Evolutionary conservation across 2,329 filamentous ascomycete genomes (phyloP).

Genomic region (Corynespora cassiicola): DNA sequence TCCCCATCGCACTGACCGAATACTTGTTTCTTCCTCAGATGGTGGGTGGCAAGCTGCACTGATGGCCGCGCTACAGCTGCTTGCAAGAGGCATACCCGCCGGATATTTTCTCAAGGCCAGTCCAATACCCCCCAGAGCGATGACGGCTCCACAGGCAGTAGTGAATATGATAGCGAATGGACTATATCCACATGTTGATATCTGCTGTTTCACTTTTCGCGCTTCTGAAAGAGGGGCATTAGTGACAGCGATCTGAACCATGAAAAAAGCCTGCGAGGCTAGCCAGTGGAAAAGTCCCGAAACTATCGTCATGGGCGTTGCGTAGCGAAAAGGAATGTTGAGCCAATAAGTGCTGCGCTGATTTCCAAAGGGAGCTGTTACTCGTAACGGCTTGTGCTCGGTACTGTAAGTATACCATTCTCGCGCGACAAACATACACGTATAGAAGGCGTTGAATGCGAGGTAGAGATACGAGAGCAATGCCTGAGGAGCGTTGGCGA

Average conservation of each 20-base stretch:
- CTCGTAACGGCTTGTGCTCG: conserved; percentile 43
- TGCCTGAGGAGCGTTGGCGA: conserved; percentile 57
- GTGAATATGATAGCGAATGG: conserved; percentile 26
- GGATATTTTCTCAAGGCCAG: conserved; percentile 77
- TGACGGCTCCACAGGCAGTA: conserved; percentile 16
- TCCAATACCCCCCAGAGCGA: conserved; percentile 38
- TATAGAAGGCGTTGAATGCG: conserved; percentile 55
- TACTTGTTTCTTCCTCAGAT: no score
- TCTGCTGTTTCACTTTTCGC: no score
- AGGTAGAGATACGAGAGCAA: conserved; percentile 56
- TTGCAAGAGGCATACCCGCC: conserved; percentile 82
- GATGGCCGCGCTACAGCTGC: conserved; percentile 65
- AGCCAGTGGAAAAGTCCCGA: conserved; percentile 52
- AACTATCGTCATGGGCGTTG: conserved; percentile 40
- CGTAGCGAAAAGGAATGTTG: conserved; percentile 47
- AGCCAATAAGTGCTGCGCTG: conserved; percentile 53
- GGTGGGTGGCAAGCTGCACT: conserved; percentile 31
- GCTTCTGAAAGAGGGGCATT: neutral
- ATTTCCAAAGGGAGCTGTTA: conserved; percentile 40
- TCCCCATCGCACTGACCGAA: no score
- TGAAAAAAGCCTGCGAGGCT: conserved; percentile 51
- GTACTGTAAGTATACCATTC: conserved; percentile 55
- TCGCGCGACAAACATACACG: conserved; percentile 52
- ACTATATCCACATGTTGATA: conserved; percentile 31
- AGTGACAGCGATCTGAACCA: conserved; percentile 41